phyloP scores from a whole-genome alignment of 1,284 basidiomycete genomes.

The Boletus smithii region DNA sequence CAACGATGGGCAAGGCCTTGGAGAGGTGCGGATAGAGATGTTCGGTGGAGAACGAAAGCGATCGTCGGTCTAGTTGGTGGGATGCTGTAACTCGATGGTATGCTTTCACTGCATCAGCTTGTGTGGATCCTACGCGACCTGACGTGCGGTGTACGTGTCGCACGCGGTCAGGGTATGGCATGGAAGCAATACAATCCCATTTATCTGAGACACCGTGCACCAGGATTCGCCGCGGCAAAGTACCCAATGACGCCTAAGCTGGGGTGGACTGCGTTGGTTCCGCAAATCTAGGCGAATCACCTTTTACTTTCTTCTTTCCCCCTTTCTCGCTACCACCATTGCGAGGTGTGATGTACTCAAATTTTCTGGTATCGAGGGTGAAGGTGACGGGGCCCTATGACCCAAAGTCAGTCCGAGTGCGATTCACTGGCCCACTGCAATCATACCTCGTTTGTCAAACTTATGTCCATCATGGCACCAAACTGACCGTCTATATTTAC shows the following conservation, averaged over 20 bases:
- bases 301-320: conserved; percentile 8
- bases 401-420: conserved; percentile 1
- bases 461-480: conserved; percentile 92
- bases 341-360: conserved; percentile 42
- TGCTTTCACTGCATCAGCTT: no score
- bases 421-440: not conserved
- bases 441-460: conserved; percentile 77
- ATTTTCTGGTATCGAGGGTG: conserved; percentile 75
- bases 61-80: conserved; percentile 64
- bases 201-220: no score
- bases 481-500: conserved; percentile 72
- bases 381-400: conserved; percentile 78
- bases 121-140: no score
- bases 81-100: conserved; percentile 45
- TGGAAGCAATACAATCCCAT: conserved; percentile 6
- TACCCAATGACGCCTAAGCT: not conserved
- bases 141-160: no score
- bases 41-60: conserved; percentile 66
- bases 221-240: no score
- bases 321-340: conserved; percentile 9
- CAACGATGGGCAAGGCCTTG: conserved; percentile 48
- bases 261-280: conserved; percentile 4
- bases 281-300: conserved; percentile 1
- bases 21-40: conserved; percentile 62
- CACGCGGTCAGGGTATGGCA: no score